These are phyloP conservation scores for Tetrapyrgos nigripes DNA, from an alignment of 1,284 basidiomycete species.

Conservation along the genomic window DNA sequence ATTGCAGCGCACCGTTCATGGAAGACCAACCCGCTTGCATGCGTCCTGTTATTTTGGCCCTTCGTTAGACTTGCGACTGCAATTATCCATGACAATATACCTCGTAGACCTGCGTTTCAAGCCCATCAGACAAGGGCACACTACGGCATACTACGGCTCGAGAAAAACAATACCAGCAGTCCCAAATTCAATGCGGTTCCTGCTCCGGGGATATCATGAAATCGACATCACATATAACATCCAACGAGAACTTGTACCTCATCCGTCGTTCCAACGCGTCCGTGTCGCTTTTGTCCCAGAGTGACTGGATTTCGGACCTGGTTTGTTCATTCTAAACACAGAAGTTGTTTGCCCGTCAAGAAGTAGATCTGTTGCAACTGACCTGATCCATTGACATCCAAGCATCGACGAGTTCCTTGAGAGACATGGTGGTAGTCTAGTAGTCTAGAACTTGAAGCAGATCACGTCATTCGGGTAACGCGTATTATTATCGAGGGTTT, in stretches of 20 bases:
- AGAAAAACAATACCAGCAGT: constrained; percentile 70
- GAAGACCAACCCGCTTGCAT: constrained; percentile 89
- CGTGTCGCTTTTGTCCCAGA: constrained; percentile 52
- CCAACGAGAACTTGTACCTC: constrained; percentile 45
- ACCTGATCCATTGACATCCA: constrained; percentile 17
- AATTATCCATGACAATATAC: too few species aligned
- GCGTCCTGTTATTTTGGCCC: too few species aligned
- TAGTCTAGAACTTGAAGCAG: too few species aligned
- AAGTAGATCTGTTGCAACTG: not conserved
- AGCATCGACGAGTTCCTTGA: constrained; percentile 13
- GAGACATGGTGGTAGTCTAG: constrained; percentile 6
- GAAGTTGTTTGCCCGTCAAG: not conserved
- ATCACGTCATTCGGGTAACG: too few species aligned
- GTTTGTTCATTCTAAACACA: constrained; percentile 57
- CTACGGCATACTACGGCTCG: not conserved
- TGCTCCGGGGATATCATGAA: constrained; percentile 38
- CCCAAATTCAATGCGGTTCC: constrained; percentile 81
- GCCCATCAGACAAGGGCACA: constrained; percentile 6
- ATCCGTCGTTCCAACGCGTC: constrained; percentile 64
- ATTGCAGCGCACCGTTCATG: constrained; percentile 71
- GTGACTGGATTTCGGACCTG: constrained; percentile 55
- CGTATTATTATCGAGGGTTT: too few species aligned
- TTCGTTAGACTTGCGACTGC: too few species aligned
- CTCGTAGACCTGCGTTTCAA: constrained; percentile 64
- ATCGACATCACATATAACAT: not conserved